These are phyloP conservation scores for Coemansia sp. DNA, from an alignment of 192 early-diverging fungal species.

Conservation along the genomic window DNA sequence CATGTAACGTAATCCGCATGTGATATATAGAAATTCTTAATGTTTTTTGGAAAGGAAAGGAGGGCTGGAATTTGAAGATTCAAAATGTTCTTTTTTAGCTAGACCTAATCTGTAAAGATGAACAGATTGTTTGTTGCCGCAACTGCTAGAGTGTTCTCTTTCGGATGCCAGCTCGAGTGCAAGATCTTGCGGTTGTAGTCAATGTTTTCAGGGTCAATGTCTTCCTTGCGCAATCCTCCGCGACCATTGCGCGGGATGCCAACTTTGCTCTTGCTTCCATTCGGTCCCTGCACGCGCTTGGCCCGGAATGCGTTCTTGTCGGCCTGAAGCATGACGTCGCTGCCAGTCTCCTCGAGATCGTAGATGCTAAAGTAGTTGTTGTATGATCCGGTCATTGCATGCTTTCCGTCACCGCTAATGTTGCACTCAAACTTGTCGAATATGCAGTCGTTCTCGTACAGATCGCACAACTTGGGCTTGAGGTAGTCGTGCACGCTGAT, in stretches of 20 bases:
- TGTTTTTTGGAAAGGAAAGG: constrained; percentile 1
- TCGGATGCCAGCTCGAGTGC: constrained; percentile 98
- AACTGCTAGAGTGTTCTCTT: constrained; percentile 95
- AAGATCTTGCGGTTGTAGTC: constrained; percentile 98
- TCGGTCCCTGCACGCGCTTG: constrained; percentile 71
- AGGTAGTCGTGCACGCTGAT: constrained; percentile 97
- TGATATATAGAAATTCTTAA: no score
- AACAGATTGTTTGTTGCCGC: constrained; percentile 99
- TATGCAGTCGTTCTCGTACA: constrained; percentile 99
- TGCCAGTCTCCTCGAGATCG: constrained; percentile 72
- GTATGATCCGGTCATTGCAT: constrained; percentile 95
- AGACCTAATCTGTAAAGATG: constrained; percentile 69
- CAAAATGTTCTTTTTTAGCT: neutral
- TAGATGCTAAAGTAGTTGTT: constrained; percentile 99
- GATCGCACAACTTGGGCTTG: constrained; percentile 92
- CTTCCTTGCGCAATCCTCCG: constrained; percentile 62
- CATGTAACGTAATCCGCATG: no score
- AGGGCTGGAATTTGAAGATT: constrained; percentile 2
- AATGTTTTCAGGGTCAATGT: constrained; percentile 79
- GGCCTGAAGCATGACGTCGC: constrained; percentile 87
- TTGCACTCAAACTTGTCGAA: constrained; percentile 99
- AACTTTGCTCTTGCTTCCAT: constrained; percentile 55
- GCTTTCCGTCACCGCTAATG: constrained; percentile 92
- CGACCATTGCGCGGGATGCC: constrained; percentile 57
- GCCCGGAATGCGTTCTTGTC: constrained; percentile 98